Evolutionary conservation across 306 rosid species (phyloP), one percentile per base, ranked within the genome.

Genomic region (Canavalia ensiformis): DNA sequence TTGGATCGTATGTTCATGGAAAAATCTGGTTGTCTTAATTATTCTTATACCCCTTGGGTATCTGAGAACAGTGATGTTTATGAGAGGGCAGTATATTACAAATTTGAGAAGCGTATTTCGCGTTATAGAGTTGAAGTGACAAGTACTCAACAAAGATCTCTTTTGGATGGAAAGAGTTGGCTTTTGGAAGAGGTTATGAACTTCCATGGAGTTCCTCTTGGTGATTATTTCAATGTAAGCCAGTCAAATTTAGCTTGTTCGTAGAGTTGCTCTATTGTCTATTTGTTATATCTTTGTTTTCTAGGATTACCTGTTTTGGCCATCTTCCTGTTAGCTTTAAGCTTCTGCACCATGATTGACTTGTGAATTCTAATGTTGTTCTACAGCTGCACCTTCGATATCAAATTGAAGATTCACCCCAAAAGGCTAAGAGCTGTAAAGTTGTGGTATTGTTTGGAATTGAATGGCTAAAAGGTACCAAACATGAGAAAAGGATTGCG

Each of bases 31-130:
- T 92, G 90, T 82, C 79, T 84, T 62, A 72, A 87, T 89, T 96
- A 96, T 83, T 90, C 97, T 62, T 70, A 35, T 80, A 93, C 97
- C 63, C 94, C 97, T 72, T 96, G 98, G 99, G 98, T 91, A 81
- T 88, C 90, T 3, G 99, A 96, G 88, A 90, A 90, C 55, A 89
- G 75, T 1, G 86, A 85, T 74, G 84, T 82, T 52, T 76, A 58
- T 66, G 97, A 88, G 89, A 93, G 98, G 87, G 94, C 94, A 64
- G 68, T 92, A 28, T 88, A 90, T 88, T 96, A 87, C 89, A 86
- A 84, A 74, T 88, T 87, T 82, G 94, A 90, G 73, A 96, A 92
- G 74, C 87, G 86, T 47, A 86, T 92, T 82, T 86, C 96, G 63
- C 90, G 81, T 33, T 92, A 87, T 79, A 88, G 81, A 88, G 98